Evolutionary conservation across 176 grass and related monocot genomes (phyloP), one percentile per base, ranked within the genome.

Genomic region (Carex parvula): DNA sequence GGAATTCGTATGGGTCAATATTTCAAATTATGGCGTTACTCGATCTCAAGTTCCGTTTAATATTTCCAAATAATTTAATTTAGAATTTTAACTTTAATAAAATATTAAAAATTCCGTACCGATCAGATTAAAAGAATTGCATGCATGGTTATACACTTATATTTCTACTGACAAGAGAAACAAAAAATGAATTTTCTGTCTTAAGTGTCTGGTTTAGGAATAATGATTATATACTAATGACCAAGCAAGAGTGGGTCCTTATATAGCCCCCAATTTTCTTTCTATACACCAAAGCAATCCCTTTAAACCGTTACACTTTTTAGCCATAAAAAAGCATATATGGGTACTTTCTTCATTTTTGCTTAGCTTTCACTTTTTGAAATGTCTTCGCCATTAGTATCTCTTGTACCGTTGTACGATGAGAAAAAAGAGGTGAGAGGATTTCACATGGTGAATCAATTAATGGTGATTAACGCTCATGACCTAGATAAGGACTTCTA

Each of bases 401-500:
- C 66, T 42, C 16, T 6, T 37, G 64, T 60, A 59, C 5, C 56
- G 6, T 6, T 6, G 0, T 65, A 67, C 29, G 0, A 66, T 33
- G 63, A 66, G 11, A 37, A 50, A 72, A 48, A 50, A 26, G 20
- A 50, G 1, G n/a, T 1, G 26, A 4, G 11, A 72, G 20, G 22
- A 73, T 16, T 70, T 41, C 35, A 39, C 33, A 70, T 50, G 70
- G 70, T 74, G 66, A 73, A 73, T 6, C 41, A 50, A 73, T 50
- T 42, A 24, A 73, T 73, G 18, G 22, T 0, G 30, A 73, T 73
- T 50, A 73, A 24, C 37, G 11, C 70, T 75, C 44, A 75, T 53
- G 46, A 52, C 44, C n/a, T 52, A 75, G 20, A 52, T 75, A 75
- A 75, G 9, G n/a, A 75, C 70, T 75, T 75, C 6, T 75, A 75